Percentiles rank a stretch among this genome's conserved stretches.
These are phyloP conservation scores for Chytriomyces sp. DNA, from an alignment of 192 early-diverging fungal genomes.

Conservation along the genomic window DNA sequence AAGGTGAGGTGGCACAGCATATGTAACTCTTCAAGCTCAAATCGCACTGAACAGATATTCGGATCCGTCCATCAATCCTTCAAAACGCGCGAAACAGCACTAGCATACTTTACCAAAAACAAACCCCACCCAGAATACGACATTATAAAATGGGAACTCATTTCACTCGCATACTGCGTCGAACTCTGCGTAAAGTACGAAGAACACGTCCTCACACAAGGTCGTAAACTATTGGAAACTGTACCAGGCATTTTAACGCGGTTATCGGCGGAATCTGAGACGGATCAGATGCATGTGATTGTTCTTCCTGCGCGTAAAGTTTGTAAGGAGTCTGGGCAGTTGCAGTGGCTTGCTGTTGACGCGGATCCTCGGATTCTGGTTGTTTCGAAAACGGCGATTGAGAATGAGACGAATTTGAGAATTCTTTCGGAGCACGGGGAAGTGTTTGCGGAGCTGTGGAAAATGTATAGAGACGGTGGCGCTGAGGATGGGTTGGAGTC, in stretches of 20 bases:
- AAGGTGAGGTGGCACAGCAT: neutral
- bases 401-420: neutral
- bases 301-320: constrained; percentile 13
- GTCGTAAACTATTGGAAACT: constrained; percentile 10
- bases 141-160: constrained; percentile 29
- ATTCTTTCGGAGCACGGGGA: constrained; percentile 37
- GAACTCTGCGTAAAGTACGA: constrained; percentile 34
- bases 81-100: constrained; percentile 11
- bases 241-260: constrained; percentile 5
- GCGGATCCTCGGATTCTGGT: constrained; percentile 18
- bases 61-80: constrained; percentile 21
- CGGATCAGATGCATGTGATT: neutral
- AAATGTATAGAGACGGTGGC: constrained; percentile 12
- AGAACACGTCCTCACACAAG: constrained; percentile 3
- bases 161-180: constrained; percentile 30
- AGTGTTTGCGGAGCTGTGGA: constrained; percentile 36
- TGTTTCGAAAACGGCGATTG: neutral
- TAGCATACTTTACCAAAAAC: constrained; percentile 1
- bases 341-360: neutral
- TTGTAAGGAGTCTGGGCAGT: neutral
- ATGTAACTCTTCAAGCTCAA: neutral
- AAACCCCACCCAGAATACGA: constrained; percentile 19
- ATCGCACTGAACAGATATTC: constrained; percentile 22
- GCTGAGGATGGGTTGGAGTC: neutral
- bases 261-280: neutral